Conservation (phyloP, 2,329 filamentous ascomycete genomes). For the Metarhizium brunneum region DNA sequence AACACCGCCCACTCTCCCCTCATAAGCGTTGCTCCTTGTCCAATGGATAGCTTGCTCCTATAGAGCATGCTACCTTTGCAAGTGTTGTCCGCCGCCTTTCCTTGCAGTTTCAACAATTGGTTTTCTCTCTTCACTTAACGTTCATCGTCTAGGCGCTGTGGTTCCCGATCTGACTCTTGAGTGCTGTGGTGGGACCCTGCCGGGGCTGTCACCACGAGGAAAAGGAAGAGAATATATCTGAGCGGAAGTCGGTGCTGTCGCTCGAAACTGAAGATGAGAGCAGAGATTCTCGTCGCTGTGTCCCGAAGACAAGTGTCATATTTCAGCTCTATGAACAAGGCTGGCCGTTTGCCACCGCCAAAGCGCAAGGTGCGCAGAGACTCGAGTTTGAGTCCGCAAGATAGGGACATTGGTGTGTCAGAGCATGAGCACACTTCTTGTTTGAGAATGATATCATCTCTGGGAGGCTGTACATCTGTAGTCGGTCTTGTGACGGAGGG, state of each 20-base stretch:
- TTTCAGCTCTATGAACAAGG: conserved; percentile 12
- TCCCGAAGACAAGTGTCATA: background rate
- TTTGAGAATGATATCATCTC: conserved; percentile 14
- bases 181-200: background rate
- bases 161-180: background rate
- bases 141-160: background rate
- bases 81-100: background rate
- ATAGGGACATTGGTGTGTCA: conserved; percentile 17
- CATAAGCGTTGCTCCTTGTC: background rate
- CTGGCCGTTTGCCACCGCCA: conserved; percentile 14
- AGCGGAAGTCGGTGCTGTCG: background rate
- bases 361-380: conserved; percentile 16
- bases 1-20: too few species aligned
- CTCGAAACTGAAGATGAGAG: background rate
- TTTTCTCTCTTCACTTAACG: background rate
- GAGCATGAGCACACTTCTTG: conserved; percentile 18
- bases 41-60: background rate
- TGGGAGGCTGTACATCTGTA: background rate
- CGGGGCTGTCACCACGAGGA: background rate
- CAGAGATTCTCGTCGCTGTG: background rate
- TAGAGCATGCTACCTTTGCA: background rate
- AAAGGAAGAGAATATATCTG: background rate
- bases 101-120: background rate
- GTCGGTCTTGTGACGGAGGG: background rate
- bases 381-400: conserved; percentile 18